These are phyloP conservation scores for Parathielavia hyrcaniae DNA, from an alignment of 495 filamentous ascomycete genomes.

Conservation along the genomic window DNA sequence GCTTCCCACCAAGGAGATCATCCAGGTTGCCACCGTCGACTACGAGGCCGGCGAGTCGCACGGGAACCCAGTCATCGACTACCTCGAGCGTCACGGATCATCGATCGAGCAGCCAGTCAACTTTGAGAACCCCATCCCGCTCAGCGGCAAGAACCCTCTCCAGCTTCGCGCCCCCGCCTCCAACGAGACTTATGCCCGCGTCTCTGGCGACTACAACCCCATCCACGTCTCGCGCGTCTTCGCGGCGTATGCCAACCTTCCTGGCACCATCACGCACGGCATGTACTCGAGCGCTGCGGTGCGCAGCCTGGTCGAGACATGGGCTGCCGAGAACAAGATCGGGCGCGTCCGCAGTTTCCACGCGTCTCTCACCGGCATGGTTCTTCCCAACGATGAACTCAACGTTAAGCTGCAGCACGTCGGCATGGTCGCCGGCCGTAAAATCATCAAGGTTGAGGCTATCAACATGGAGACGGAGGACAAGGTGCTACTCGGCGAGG, in stretches of 20 bases:
- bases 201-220: conserved; percentile 97
- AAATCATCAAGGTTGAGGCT: conserved; percentile 97
- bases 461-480: conserved; percentile 91
- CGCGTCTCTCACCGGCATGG: conserved; percentile 93
- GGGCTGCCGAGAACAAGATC: conserved; percentile 97
- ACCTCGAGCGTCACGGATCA: conserved; percentile 83
- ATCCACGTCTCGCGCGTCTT: conserved; percentile 98
- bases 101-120: conserved; percentile 94
- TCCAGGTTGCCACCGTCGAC: conserved; percentile 90
- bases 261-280: conserved; percentile 94
- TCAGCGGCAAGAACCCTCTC: conserved; percentile 85
- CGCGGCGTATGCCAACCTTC: conserved; percentile 87
- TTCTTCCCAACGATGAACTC: conserved; percentile 91
- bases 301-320: conserved; percentile 96
- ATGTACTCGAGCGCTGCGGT: conserved; percentile 99
- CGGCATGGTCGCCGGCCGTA: conserved; percentile 95
- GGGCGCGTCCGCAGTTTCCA: conserved; percentile 96
- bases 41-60: conserved; percentile 86
- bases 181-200: conserved; percentile 95
- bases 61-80: conserved; percentile 95
- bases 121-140: conserved; percentile 94
- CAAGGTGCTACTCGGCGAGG: conserved; percentile 89
- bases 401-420: conserved; percentile 91
- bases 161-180: conserved; percentile 85
- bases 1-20: conserved; percentile 93